These are phyloP conservation scores for Macrolepiota albuminosa DNA, from an alignment of 768 basidiomycete genomes.

Conservation along the genomic window DNA sequence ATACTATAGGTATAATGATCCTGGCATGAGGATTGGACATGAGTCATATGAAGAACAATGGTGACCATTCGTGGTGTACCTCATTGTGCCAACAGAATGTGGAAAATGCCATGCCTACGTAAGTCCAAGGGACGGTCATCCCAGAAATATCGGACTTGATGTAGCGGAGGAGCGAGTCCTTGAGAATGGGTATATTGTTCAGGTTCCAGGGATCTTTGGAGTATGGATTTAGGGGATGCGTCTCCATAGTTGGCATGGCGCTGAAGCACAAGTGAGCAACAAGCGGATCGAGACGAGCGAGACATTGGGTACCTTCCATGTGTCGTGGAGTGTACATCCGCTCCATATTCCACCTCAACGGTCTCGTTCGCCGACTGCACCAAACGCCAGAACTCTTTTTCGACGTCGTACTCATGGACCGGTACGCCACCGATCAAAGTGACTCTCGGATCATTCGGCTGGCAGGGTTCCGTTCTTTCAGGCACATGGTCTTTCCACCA, in stretches of 20 bases:
- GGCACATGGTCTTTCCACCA: conserved; percentile 87
- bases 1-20: conserved; percentile 98
- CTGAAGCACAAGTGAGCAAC: conserved; percentile 34
- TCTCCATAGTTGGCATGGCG: conserved; percentile 94
- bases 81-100: conserved; percentile 99
- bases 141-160: conserved; percentile 99
- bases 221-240: conserved; percentile 83
- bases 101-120: conserved; percentile 98
- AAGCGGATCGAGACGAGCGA: conserved; percentile 5
- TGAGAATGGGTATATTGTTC: conserved; percentile 92
- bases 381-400: conserved; percentile 95
- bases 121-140: conserved; percentile 99
- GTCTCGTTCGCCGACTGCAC: conserved; percentile 87
- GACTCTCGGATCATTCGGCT: conserved; percentile 43
- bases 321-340: conserved; percentile 95
- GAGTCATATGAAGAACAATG: not conserved
- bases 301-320: conserved; percentile 76
- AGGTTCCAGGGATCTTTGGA: conserved; percentile 95
- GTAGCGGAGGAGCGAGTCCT: conserved; percentile 90
- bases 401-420: conserved; percentile 89
- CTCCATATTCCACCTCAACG: conserved; percentile 99
- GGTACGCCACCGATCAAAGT: conserved; percentile 53
- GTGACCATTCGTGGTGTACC: conserved; percentile 31
- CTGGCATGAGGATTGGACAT: conserved; percentile 30
- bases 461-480: conserved; percentile 24